Conservation (phyloP, 768 basidiomycete genomes). For the Collybia nuda region DNA sequence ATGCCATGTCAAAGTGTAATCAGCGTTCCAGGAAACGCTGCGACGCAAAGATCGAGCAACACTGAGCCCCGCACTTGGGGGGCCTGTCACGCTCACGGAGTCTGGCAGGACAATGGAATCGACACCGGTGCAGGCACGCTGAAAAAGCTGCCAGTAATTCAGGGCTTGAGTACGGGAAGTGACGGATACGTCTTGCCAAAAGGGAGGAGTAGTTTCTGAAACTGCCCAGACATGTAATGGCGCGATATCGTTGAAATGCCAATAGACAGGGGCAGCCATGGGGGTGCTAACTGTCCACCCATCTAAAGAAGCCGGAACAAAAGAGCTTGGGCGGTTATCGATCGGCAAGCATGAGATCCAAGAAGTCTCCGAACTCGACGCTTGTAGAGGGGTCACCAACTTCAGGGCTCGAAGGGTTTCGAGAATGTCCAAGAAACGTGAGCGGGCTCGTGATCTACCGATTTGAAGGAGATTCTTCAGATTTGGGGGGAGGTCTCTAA, state of each 20-base stretch:
- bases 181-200: conserved; percentile 53
- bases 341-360: conserved; percentile 45
- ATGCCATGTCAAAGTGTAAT: conserved; percentile 65
- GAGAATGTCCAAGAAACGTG: conserved; percentile 61
- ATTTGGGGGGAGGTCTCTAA: conserved; percentile 52
- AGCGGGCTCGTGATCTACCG: conserved; percentile 55
- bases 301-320: conserved; percentile 41
- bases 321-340: conserved; percentile 43
- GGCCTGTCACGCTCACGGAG: conserved; percentile 18
- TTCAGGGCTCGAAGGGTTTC: conserved; percentile 56
- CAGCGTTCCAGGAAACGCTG: conserved; percentile 54
- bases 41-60: conserved; percentile 58
- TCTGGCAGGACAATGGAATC: conserved; percentile 19
- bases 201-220: conserved; percentile 47
- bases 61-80: conserved; percentile 21
- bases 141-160: conserved; percentile 59
- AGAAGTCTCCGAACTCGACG: conserved; percentile 39
- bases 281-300: conserved; percentile 45
- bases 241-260: conserved; percentile 55
- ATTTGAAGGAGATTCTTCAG: conserved; percentile 56
- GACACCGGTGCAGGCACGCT: conserved; percentile 42
- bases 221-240: conserved; percentile 62
- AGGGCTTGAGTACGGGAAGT: conserved; percentile 35
- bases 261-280: conserved; percentile 56
- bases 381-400: conserved; percentile 58